These are phyloP conservation scores for Brassica incana DNA, from an alignment of 345 rosid genomes.

Conservation along the genomic window DNA sequence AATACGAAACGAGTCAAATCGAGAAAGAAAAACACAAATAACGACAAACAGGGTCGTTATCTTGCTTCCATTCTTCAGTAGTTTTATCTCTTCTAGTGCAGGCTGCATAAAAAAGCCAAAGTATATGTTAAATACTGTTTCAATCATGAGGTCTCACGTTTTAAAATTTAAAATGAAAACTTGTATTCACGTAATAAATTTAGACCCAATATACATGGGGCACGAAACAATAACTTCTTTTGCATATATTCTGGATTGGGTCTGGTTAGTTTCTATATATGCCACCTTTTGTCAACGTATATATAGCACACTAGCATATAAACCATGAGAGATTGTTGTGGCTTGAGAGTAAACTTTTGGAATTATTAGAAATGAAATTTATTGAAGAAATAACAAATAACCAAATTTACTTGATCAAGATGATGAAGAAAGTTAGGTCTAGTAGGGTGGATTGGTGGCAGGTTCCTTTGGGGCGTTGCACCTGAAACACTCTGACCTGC, in stretches of 20 bases:
- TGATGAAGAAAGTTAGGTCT: constrained; percentile 10
- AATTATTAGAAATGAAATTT: no score
- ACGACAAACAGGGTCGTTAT: not conserved
- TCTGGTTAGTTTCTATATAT: not conserved
- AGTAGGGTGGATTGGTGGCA: constrained; percentile 41
- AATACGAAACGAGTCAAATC: constrained; percentile 6
- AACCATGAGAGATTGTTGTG: not conserved
- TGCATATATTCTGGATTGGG: not conserved
- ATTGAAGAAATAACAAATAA: not conserved
- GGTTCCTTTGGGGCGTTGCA: constrained; percentile 86
- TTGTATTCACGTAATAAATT: not conserved
- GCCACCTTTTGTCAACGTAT: not conserved
- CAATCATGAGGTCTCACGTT: not conserved
- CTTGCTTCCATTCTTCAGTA: not conserved
- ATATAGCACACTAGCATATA: not conserved
- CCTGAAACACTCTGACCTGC: constrained; percentile 83
- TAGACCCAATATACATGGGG: not conserved
- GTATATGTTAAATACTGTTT: not conserved
- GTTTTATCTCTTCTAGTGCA: not conserved
- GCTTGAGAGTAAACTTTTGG: not conserved
- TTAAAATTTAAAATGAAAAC: not conserved
- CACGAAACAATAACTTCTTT: not conserved
- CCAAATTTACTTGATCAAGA: not conserved
- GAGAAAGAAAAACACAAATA: not conserved
- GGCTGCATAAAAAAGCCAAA: not conserved